Base-by-base conservation (phyloP, 768 basidiomycete genomes). In the Amanita thiersii region DNA sequence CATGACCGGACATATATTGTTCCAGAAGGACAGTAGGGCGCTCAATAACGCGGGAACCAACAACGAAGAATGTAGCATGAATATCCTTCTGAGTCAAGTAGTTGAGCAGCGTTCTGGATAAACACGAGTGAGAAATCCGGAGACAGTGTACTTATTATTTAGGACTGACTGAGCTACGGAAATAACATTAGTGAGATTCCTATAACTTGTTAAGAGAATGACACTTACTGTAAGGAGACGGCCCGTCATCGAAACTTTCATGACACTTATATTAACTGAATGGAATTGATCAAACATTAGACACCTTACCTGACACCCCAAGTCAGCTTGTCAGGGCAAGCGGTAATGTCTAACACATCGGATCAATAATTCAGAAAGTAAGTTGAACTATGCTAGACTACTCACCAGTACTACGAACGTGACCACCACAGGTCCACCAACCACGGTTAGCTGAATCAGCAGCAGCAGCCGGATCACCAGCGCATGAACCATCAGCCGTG, bases 341-440 rank as follows among this genome's bases (percentile, higher is more conserved):
- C 56, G 29, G 72, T 68, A 49, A 90, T 79, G 57, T 90, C 68
- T 69, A 40, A 8, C 31, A 46, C 47, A 8, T 36, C 28, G 10
- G 17, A 15, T 11, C 11, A 32, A 6, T 12, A 33, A 43, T 36
- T 25, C 5, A 7, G 11, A 14, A 18, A 25, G 6, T n/a, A 20
- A 26, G 31, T 40, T 0, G 34, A 12, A 37, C 9, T 34, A 23
- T 2, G 21, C 32, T 6, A 28, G 40, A 9, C 15, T 24, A 29
- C 48, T 30, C 47, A 69, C 68, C 77, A 12, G 68, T 71, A 35
- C 49, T 43, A 5, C 81, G 69, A 10, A 79, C 79, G 51, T 67
- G 69, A 8, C 81, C 81, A 52, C 87, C 85, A 52, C 89, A 93
- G 20, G 90, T 86, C 89, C 89, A 93, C 89, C 89, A 93, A 32